These are phyloP conservation scores for Podospora fimiseda DNA, from an alignment of 495 filamentous ascomycete genomes.

Conservation along the genomic window DNA sequence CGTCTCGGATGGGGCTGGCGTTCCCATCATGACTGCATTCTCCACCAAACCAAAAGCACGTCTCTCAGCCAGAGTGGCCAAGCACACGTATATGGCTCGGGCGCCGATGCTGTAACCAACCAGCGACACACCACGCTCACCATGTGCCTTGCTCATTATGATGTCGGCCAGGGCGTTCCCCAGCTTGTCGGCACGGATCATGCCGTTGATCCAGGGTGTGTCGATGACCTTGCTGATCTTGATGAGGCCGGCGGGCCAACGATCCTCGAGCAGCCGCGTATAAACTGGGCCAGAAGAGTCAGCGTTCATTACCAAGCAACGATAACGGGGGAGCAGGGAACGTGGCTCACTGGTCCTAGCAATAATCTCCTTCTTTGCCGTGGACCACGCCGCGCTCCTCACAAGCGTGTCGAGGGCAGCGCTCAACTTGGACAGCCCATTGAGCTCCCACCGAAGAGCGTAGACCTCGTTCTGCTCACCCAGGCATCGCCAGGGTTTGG, in stretches of 20 bases:
- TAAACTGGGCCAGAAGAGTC: constrained; percentile 53
- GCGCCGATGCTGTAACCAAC: constrained; percentile 91
- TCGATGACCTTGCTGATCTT: constrained; percentile 78
- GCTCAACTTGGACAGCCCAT: constrained; percentile 70
- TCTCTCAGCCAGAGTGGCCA: constrained; percentile 67
- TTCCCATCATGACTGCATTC: constrained; percentile 74
- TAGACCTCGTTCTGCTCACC: constrained; percentile 69
- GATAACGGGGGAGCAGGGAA: constrained; percentile 5
- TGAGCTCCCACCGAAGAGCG: constrained; percentile 76
- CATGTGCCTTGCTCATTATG: constrained; percentile 79
- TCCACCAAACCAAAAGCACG: constrained; percentile 83
- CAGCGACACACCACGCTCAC: constrained; percentile 80
- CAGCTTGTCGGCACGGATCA: constrained; percentile 77
- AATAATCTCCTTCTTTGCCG: constrained; percentile 70
- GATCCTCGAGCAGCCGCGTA: constrained; percentile 57
- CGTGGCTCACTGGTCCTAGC: constrained; percentile 34
- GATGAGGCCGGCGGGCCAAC: constrained; percentile 72
- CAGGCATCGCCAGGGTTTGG: constrained; percentile 69
- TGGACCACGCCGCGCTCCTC: constrained; percentile 68
- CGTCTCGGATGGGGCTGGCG: constrained; percentile 60
- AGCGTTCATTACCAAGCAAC: constrained; percentile 24
- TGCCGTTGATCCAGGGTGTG: constrained; percentile 82
- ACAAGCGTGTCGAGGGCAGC: constrained; percentile 66
- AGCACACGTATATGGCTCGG: constrained; percentile 76
- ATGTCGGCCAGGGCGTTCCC: constrained; percentile 81